A percentile compares a stretch with the other conserved stretches of the same genome.
These are phyloP conservation scores for Macrolepiota dolichaula DNA, from an alignment of 768 basidiomycete species.

Conservation along the genomic window DNA sequence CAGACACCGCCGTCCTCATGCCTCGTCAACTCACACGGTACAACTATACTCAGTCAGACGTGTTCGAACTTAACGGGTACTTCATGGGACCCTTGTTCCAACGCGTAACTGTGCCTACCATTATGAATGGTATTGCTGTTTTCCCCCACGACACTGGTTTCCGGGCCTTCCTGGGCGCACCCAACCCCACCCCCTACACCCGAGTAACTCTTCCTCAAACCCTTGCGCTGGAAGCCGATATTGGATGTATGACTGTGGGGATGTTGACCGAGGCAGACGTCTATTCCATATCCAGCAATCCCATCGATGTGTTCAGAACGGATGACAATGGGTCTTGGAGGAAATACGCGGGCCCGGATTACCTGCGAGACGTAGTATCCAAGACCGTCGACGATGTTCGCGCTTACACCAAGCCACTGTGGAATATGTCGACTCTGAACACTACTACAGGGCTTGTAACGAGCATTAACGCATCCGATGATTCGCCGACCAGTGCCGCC, in stretches of 20 bases:
- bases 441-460: slow-evolving; percentile 5
- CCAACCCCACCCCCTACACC: slow-evolving; percentile 11
- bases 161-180: slow-evolving; percentile 18
- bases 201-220: slow-evolving; percentile 15
- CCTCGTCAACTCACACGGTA: slow-evolving; percentile 14
- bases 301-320: slow-evolving; percentile 14
- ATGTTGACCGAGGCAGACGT: slow-evolving; percentile 18
- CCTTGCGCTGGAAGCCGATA: background rate
- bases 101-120: slow-evolving; percentile 4
- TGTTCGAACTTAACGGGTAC: slow-evolving; percentile 14
- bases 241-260: slow-evolving; percentile 11
- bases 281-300: background rate
- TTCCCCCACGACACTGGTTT: slow-evolving; percentile 16
- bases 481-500: background rate
- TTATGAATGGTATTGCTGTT: slow-evolving; percentile 16
- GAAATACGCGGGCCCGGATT: slow-evolving; percentile 19
- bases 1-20: slow-evolving; percentile 22
- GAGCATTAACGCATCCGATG: background rate
- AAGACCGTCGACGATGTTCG: slow-evolving; percentile 20
- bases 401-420: slow-evolving; percentile 15
- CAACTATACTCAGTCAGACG: background rate
- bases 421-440: slow-evolving; percentile 16
- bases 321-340: slow-evolving; percentile 17
- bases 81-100: slow-evolving; percentile 15
- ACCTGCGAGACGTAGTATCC: slow-evolving; percentile 15